Conservation (phyloP, 306 rosid genomes). For the Albizia julibrissin region DNA sequence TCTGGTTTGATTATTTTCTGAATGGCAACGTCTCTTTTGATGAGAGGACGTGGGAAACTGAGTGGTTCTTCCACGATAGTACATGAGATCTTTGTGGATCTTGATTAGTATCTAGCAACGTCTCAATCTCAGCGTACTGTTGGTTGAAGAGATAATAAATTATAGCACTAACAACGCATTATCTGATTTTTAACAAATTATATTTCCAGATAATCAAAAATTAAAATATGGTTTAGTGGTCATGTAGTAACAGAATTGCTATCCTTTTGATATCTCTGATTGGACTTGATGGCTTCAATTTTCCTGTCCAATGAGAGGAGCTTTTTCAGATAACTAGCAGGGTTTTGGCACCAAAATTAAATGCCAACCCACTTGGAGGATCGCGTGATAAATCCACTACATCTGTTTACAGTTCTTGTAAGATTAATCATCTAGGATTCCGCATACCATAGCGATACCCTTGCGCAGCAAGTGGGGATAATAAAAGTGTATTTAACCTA, state of each 20-base stretch:
- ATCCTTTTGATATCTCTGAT: slow-evolving; percentile 1
- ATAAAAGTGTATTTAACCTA: not conserved
- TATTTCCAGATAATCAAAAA: not conserved
- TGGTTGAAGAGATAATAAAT: slow-evolving; percentile 9
- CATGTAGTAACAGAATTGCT: slow-evolving; percentile 18
- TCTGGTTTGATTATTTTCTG: not conserved
- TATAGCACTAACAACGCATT: slow-evolving; percentile 4
- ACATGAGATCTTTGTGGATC: not conserved
- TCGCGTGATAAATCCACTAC: not conserved
- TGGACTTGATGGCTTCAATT: not conserved
- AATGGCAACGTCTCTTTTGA: not conserved
- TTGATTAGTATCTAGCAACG: slow-evolving; percentile 11
- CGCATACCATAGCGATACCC: not conserved
- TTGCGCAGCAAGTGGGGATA: not conserved
- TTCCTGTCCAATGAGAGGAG: not conserved
- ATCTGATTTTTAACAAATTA: not conserved
- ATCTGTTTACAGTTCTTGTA: not conserved
- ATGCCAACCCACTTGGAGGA: not conserved
- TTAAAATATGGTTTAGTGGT: not conserved
- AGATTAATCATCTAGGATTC: not conserved
- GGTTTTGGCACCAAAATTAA: not conserved
- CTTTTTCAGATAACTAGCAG: not conserved
- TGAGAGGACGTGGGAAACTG: not conserved
- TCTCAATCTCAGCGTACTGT: slow-evolving; percentile 20
- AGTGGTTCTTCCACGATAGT: slow-evolving; percentile 32